Conservation (phyloP, 352 stramenopile genomes). For the Phytophthora lateralis region DNA sequence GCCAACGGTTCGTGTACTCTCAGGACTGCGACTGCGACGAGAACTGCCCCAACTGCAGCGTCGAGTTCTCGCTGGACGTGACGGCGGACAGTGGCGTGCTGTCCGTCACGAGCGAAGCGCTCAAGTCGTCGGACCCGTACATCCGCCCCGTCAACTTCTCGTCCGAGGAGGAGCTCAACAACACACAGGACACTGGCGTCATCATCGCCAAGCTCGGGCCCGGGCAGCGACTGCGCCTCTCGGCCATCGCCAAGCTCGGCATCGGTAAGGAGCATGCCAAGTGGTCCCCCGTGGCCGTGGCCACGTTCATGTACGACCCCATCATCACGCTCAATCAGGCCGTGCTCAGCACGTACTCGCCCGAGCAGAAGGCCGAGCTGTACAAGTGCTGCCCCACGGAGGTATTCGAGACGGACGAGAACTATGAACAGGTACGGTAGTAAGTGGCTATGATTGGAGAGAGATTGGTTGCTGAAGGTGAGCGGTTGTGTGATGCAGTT, state of each 20-base stretch:
- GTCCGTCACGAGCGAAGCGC: slow-evolving; percentile 76
- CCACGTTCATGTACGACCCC: slow-evolving; percentile 93
- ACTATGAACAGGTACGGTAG: slow-evolving; percentile 70
- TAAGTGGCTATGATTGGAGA: background rate
- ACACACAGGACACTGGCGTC: slow-evolving; percentile 95
- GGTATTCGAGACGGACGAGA: slow-evolving; percentile 95
- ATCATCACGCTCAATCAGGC: slow-evolving; percentile 92
- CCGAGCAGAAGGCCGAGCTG: slow-evolving; percentile 95
- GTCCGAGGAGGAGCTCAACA: slow-evolving; percentile 90
- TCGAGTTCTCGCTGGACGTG: slow-evolving; percentile 97
- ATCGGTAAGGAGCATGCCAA: slow-evolving; percentile 98
- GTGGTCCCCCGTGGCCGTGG: slow-evolving; percentile 96
- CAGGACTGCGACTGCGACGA: slow-evolving; percentile 94
- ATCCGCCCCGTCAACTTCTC: slow-evolving; percentile 87
- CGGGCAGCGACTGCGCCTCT: slow-evolving; percentile 94
- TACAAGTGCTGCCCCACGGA: slow-evolving; percentile 95
- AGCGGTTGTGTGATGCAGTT: slow-evolving; percentile 40
- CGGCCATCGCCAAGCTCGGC: slow-evolving; percentile 93
- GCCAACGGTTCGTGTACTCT: slow-evolving; percentile 91
- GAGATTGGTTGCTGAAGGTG: slow-evolving; percentile 8
- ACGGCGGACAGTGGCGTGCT: slow-evolving; percentile 71
- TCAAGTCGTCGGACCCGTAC: slow-evolving; percentile 87
- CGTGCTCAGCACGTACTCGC: slow-evolving; percentile 91
- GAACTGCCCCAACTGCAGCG: slow-evolving; percentile 96
- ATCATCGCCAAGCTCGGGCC: slow-evolving; percentile 97